These are phyloP conservation scores for Aspergillus brunneoviolaceus DNA, from an alignment of 2,329 filamentous ascomycete genomes.

Conservation along the genomic window DNA sequence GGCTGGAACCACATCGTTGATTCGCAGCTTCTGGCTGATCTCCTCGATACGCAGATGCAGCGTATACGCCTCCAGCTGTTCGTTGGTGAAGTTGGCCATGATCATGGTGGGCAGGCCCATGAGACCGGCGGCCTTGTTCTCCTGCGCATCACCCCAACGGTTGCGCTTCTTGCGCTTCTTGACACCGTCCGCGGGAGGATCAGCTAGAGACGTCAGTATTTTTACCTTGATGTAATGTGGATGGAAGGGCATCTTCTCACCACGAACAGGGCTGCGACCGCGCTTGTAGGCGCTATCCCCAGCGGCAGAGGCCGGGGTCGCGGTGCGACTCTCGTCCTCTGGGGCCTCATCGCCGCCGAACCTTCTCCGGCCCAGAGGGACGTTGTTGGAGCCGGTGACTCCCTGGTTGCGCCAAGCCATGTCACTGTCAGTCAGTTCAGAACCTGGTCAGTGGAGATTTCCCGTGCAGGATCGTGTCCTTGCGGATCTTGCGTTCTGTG, in stretches of 20 bases:
- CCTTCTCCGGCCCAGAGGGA: constrained; percentile 82
- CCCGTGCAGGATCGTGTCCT: too few relatives aligned
- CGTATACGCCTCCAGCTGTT: constrained; percentile 96
- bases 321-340: constrained; percentile 47
- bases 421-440: not conserved
- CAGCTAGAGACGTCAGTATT: constrained; percentile 32
- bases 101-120: constrained; percentile 98
- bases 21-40: constrained; percentile 98
- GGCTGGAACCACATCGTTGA: constrained; percentile 96
- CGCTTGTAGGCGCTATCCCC: constrained; percentile 66
- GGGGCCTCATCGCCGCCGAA: constrained; percentile 67
- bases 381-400: constrained; percentile 97
- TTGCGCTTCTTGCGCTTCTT: constrained; percentile 97
- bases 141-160: constrained; percentile 93
- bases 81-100: constrained; percentile 94
- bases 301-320: constrained; percentile 48
- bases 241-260: constrained; percentile 52
- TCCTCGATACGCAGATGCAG: constrained; percentile 96
- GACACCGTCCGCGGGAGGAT: constrained; percentile 67
- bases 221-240: too few relatives aligned
- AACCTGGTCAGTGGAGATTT: not conserved
- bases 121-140: constrained; percentile 97
- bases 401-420: constrained; percentile 71
- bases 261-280: constrained; percentile 84
- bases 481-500: too few relatives aligned